Evolutionary conservation across 1,139 yeast genomes (phyloP).

Genomic region (Ogataea hybrid): DNA sequence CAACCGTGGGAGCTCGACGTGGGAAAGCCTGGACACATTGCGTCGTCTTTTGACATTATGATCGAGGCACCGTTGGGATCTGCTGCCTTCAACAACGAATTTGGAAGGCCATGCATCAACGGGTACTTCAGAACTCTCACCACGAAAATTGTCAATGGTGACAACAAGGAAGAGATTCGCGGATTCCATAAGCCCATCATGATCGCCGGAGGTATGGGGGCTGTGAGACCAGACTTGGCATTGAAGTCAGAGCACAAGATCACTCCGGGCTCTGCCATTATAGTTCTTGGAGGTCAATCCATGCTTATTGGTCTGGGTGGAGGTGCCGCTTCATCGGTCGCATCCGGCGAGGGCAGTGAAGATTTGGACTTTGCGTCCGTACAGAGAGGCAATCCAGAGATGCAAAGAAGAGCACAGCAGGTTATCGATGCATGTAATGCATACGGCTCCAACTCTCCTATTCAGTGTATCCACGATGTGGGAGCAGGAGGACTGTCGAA

Average conservation of each 20-base stretch:
- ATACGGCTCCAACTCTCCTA: constrained; percentile 77
- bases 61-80: constrained; percentile 97
- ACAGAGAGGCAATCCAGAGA: constrained; percentile 99
- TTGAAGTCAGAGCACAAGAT: constrained; percentile 75
- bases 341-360: constrained; percentile 94
- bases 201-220: constrained; percentile 99
- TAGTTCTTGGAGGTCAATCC: constrained; percentile 97
- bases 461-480: constrained; percentile 96
- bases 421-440: constrained; percentile 94
- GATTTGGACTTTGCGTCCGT: constrained; percentile 98
- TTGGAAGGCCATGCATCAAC: constrained; percentile 96
- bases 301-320: constrained; percentile 99
- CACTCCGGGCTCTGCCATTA: constrained; percentile 88
- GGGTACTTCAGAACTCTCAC: constrained; percentile 97
- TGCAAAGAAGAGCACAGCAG: constrained; percentile 98
- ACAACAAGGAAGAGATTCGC: constrained; percentile 72
- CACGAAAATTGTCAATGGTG: constrained; percentile 61
- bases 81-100: constrained; percentile 98
- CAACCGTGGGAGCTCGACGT: constrained; percentile 95
- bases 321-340: constrained; percentile 96
- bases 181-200: constrained; percentile 99
- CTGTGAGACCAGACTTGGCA: constrained; percentile 91
- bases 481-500: constrained; percentile 99
- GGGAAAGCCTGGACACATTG: constrained; percentile 92
- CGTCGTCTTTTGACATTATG: constrained; percentile 92